Conservation (phyloP, 2,329 filamentous ascomycete genomes). For the Trichoderma endophyticum region DNA sequence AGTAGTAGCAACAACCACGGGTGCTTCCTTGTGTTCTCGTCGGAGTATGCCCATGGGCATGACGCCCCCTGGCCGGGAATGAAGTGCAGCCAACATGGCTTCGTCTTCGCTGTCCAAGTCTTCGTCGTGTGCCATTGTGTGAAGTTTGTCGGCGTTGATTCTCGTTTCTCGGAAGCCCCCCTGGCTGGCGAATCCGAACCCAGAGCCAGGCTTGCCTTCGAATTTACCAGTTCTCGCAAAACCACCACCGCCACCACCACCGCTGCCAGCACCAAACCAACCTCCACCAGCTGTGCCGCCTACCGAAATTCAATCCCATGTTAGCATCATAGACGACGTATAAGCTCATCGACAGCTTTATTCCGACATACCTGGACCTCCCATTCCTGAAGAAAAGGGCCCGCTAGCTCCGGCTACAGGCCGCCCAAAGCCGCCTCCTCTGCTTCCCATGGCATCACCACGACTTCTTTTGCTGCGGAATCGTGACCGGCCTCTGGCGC, state of each 20-base stretch:
- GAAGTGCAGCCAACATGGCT: conserved; percentile 38
- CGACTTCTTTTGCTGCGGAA: conserved; percentile 43
- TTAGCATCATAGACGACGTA: not conserved
- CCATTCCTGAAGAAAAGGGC: conserved; percentile 37
- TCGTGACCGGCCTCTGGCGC: conserved; percentile 37
- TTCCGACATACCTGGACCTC: conserved; percentile 24
- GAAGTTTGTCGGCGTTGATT: conserved; percentile 57
- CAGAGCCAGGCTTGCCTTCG: conserved; percentile 40
- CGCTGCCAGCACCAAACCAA: conserved; percentile 32
- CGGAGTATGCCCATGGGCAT: conserved; percentile 57
- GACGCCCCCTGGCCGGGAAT: conserved; percentile 31
- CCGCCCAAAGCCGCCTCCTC: conserved; percentile 36
- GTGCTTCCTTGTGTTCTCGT: conserved; percentile 51
- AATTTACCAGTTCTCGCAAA: conserved; percentile 31
- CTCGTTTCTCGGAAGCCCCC: conserved; percentile 41
- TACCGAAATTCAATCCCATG: not conserved
- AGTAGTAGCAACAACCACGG: conserved; percentile 53
- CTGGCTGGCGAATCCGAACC: conserved; percentile 37
- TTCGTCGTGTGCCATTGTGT: conserved; percentile 41
- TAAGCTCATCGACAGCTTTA: not conserved
- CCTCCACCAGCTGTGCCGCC: conserved; percentile 27
- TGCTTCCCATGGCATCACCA: conserved; percentile 43
- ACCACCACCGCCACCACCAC: conserved; percentile 28
- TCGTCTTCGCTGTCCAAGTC: conserved; percentile 47
- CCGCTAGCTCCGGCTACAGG: conserved; percentile 37